These are phyloP conservation scores for Boletus edulis DNA, from an alignment of 768 basidiomycete genomes.

Conservation along the genomic window DNA sequence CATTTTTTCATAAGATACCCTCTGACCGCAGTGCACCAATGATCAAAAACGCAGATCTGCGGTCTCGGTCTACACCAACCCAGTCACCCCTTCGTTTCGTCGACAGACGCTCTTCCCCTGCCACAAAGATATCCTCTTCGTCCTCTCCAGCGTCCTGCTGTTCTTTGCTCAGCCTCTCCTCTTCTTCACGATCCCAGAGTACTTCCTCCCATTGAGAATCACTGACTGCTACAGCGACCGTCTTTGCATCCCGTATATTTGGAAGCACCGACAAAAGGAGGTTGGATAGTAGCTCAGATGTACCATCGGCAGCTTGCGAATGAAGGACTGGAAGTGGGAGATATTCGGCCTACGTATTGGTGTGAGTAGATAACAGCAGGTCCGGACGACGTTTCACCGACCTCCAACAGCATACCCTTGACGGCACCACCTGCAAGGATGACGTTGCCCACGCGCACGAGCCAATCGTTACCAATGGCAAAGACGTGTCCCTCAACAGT, in stretches of 20 bases:
- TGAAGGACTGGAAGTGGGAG: conserved; percentile 71
- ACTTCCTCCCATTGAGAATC: conserved; percentile 82
- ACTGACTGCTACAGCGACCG: conserved; percentile 74
- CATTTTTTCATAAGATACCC: conserved; percentile 50
- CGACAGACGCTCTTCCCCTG: conserved; percentile 54
- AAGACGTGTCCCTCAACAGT: conserved; percentile 72
- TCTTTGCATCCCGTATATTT: conserved; percentile 67
- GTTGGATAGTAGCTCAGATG: conserved; percentile 72
- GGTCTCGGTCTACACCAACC: conserved; percentile 75
- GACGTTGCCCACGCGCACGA: conserved; percentile 78
- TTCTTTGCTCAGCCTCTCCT: conserved; percentile 36
- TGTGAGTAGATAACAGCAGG: conserved; percentile 1
- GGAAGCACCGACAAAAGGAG: conserved; percentile 74
- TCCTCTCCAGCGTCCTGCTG: conserved; percentile 17
- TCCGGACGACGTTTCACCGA: conserved; percentile 25
- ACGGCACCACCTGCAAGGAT: conserved; percentile 69
- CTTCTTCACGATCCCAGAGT: conserved; percentile 71
- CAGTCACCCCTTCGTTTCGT: conserved; percentile 61
- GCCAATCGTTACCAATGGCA: conserved; percentile 77
- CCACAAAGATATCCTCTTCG: conserved; percentile 58
- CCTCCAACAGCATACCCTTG: conserved; percentile 86
- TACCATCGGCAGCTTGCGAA: conserved; percentile 61
- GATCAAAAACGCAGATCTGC: conserved; percentile 75
- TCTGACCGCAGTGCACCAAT: conserved; percentile 74
- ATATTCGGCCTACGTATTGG: conserved; percentile 66